Base-by-base conservation (phyloP, 2,329 filamentous ascomycete genomes). In the Aspergillus bombycis region DNA sequence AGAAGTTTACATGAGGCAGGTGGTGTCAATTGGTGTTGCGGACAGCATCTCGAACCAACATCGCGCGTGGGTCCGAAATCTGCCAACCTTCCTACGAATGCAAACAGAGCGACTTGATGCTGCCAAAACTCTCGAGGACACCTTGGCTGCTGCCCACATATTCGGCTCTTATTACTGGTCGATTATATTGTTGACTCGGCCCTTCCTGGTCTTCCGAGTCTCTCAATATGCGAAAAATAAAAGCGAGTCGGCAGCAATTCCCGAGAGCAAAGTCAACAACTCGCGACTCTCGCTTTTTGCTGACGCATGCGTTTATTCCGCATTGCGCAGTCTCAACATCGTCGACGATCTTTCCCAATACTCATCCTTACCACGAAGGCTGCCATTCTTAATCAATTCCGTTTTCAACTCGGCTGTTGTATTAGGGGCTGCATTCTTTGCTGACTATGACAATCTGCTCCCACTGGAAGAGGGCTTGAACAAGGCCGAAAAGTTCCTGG, bases 81-180 rank as follows among this genome's bases (percentile, higher is more conserved):
- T 80, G 36, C 80, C 82, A 4, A 73, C 79, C 2, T 78, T 83
- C 10, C 75, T 83, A 4, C 82, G 83, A 53, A 76, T 81, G 36
- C 83, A 84, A 76, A 72, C 77, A 70, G 68, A 83, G 74, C 71
- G 72, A 60, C 48, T 83, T 68, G 81, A 82, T 71, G 60, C 77
- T 71, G 60, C 77, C 64, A 71, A 78, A 23, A 68, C 71, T 11
- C 70, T 77, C 54, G 70, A 77, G 43, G 75, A 71, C 34, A 76
- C 76, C 9, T 69, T 84, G 9, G 81, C 82, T 3, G 80, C 82
- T 6, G 82, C 81, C n/a, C 83, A 84, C 48, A 78, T 82, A 1
- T 77, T 85, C 16, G 81, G 81, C 36, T 79, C 83, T 3, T 85
- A 85, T 62, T 84, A 84, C 68, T 85, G 83, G 74, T 83, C 81